Base-by-base conservation (phyloP, 192 early-diverging fungal genomes). In the Podila clonocystis region DNA sequence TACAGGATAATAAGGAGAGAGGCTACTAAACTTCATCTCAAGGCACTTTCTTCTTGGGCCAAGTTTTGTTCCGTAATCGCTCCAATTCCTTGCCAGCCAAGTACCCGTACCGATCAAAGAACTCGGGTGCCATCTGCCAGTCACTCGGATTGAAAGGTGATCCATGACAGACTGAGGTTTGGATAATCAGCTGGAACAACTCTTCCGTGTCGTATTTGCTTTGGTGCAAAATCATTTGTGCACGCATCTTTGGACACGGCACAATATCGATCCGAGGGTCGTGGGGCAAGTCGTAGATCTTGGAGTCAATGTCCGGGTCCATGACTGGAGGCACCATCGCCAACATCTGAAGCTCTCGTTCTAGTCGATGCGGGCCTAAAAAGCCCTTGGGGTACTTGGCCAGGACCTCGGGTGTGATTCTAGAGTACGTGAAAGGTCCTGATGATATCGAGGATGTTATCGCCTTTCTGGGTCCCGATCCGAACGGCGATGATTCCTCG, bases 201-300 rank as follows among this genome's bases (percentile, higher is more conserved):
- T 82, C 71, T 3, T 82, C 71, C 9, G 74, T 28, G 52, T 82
- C 68, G 48, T 77, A 82, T 33, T 74, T 70, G 63, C 61, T 45
- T 17, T 73, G 74, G 60, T 82, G 73, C 31, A 82, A 66, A 68
- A 85, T 85, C 78, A 85, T 85, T 36, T 82, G 73, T 0, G 84
- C 76, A 20, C 75, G 55, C 26, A 85, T 52, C 41, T 82, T 74
- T 8, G 80, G 72, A 65, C 84, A 85, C 5, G 84, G 78, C 3
- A 85, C 58, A 22, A 85, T 19, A 12, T 74, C 78, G 34, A 85
- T 82, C 50, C 84, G 30, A 1, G 74, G 30, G 59, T 85, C 84
- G 45, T 82, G 84, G 6, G 74, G 70, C 26, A 82, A 48, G 48
- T 67, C 65, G 48, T 80, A 80, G 38, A 80, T 69, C 64, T 68